These are phyloP conservation scores for Raddia guianensis DNA, from an alignment of 176 grass and related monocot species.

Conservation along the genomic window DNA sequence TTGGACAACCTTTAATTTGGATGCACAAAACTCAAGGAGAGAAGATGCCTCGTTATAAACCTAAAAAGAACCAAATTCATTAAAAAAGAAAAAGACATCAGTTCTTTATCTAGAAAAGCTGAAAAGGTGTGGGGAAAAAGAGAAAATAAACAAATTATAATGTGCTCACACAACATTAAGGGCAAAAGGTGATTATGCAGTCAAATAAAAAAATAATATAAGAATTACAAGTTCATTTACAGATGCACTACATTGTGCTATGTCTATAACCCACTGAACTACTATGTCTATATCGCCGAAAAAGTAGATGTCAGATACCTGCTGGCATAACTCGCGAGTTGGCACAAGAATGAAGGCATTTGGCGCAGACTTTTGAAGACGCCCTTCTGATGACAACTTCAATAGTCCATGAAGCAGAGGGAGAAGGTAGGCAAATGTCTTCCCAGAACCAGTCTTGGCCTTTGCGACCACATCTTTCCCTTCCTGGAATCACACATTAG, in stretches of 20 bases:
- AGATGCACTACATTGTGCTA: neutral
- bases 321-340: constrained; percentile 86
- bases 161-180: neutral
- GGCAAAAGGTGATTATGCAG: neutral
- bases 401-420: constrained; percentile 82
- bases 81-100: neutral
- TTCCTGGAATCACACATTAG: constrained; percentile 56
- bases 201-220: neutral
- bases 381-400: constrained; percentile 68
- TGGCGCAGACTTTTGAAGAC: constrained; percentile 59
- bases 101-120: constrained; percentile 5
- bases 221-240: neutral
- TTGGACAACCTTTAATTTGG: constrained; percentile 80
- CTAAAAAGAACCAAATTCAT: constrained; percentile 39
- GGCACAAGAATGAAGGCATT: constrained; percentile 84
- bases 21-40: constrained; percentile 81
- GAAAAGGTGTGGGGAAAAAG: neutral
- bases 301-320: constrained; percentile 49
- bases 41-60: constrained; percentile 79
- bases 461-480: constrained; percentile 92
- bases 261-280: neutral
- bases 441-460: constrained; percentile 92
- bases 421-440: constrained; percentile 89
- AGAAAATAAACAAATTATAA: neutral
- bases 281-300: neutral